Evolutionary conservation across 2,329 filamentous ascomycete genomes (phyloP).

Genomic region (Neofusicoccum sp.): DNA sequence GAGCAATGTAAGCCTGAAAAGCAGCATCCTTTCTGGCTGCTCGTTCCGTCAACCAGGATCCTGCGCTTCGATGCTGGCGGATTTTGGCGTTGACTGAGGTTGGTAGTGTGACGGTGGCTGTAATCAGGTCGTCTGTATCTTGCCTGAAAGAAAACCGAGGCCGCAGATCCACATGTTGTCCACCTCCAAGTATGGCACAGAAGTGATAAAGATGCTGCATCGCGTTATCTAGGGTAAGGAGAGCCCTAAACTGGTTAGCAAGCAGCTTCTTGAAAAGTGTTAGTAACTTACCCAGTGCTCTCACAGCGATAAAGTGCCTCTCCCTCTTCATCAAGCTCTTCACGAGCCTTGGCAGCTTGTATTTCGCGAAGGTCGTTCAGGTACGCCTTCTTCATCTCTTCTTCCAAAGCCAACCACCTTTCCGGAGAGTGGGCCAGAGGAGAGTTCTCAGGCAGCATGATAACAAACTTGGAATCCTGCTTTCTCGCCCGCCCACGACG

Average conservation of each 20-base stretch:
- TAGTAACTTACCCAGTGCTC: conserved; percentile 32
- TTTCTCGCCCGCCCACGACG: conserved; percentile 65
- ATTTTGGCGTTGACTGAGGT: conserved; percentile 66
- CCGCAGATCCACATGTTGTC: conserved; percentile 63
- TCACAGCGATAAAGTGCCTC: conserved; percentile 26
- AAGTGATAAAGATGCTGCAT: conserved; percentile 81
- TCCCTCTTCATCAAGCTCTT: conserved; percentile 53
- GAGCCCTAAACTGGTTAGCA: conserved; percentile 51
- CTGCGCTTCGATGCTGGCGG: conserved; percentile 55
- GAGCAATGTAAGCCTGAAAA: conserved; percentile 73
- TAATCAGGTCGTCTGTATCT: conserved; percentile 40
- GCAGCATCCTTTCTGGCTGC: conserved; percentile 80
- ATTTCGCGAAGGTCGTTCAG: conserved; percentile 63
- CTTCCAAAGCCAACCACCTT: conserved; percentile 69
- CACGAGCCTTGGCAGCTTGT: conserved; percentile 47
- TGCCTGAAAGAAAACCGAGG: conserved; percentile 68
- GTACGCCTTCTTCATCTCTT: conserved; percentile 71
- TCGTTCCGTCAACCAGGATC: conserved; percentile 69
- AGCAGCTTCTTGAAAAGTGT: not conserved
- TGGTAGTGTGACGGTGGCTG: conserved; percentile 71
- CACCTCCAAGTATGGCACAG: conserved; percentile 63
- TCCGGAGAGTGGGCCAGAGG: conserved; percentile 29
- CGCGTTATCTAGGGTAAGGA: conserved; percentile 73
- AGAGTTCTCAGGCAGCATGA: conserved; percentile 40
- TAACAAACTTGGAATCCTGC: conserved; percentile 56